Evolutionary conservation across 2,329 filamentous ascomycete species (phyloP).

Genomic region (Fusarium proliferatum): DNA sequence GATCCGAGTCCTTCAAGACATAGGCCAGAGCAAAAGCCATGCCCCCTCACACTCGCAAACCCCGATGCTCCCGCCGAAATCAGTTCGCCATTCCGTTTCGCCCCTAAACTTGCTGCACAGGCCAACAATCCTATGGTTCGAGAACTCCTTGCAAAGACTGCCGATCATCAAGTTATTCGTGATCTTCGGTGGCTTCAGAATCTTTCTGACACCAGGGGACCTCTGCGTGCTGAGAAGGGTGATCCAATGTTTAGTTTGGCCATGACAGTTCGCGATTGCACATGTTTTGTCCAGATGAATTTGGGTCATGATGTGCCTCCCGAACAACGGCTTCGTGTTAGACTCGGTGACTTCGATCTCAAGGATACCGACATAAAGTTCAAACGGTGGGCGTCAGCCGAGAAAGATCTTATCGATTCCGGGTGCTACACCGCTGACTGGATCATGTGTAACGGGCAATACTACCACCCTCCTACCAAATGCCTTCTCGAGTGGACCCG

Average conservation of each 20-base stretch:
- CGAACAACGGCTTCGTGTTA: constrained; percentile 59
- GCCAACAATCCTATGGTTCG: constrained; percentile 26
- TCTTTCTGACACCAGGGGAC: constrained; percentile 56
- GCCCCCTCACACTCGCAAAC: constrained; percentile 73
- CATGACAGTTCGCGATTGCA: constrained; percentile 86
- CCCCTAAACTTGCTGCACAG: constrained; percentile 45
- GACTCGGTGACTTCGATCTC: constrained; percentile 81
- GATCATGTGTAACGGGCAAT: constrained; percentile 49
- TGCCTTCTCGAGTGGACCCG: constrained; percentile 50
- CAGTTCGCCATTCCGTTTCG: constrained; percentile 56
- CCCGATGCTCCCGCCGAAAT: constrained; percentile 58
- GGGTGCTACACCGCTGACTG: constrained; percentile 73
- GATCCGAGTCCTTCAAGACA: constrained; percentile 49
- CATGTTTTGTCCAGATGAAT: constrained; percentile 74
- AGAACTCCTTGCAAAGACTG: constrained; percentile 44
- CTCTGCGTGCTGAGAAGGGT: constrained; percentile 55
- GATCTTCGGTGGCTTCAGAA: constrained; percentile 53
- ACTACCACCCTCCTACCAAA: constrained; percentile 52
- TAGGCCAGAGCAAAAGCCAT: constrained; percentile 61
- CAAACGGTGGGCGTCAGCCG: constrained; percentile 74
- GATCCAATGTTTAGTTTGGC: constrained; percentile 70
- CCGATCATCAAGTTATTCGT: constrained; percentile 51
- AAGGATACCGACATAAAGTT: constrained; percentile 76
- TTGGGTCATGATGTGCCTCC: constrained; percentile 30
- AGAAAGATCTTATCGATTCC: constrained; percentile 70